A percentile compares a stretch with the other conserved stretches of the same genome.
Conservation (phyloP, 352 stramenopile species). For the Globisporangium okanoganense region DNA sequence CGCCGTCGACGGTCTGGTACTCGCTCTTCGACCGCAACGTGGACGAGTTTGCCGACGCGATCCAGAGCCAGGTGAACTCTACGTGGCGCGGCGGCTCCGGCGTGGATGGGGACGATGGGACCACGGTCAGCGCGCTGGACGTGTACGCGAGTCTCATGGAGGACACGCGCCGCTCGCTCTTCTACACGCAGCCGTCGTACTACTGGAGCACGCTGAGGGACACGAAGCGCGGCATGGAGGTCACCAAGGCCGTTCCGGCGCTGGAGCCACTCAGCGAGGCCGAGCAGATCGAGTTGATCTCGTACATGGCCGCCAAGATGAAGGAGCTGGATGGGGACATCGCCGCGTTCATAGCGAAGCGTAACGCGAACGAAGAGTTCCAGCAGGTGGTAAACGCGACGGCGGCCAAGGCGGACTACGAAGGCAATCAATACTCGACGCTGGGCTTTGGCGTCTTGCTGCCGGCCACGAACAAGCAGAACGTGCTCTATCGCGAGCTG, state of each 20-base stretch:
- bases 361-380: slow-evolving; percentile 30
- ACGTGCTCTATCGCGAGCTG: slow-evolving; percentile 54
- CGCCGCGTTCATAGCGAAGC: slow-evolving; percentile 24
- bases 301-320: slow-evolving; percentile 21
- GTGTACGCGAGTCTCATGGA: slow-evolving; percentile 34
- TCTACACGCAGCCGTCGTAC: slow-evolving; percentile 37
- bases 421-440: slow-evolving; percentile 49
- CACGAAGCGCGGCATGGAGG: slow-evolving; percentile 25
- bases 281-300: slow-evolving; percentile 33
- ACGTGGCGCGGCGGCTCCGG: slow-evolving; percentile 17
- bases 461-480: slow-evolving; percentile 45
- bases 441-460: slow-evolving; percentile 55
- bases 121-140: slow-evolving; percentile 13
- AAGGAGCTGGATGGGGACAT: slow-evolving; percentile 26
- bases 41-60: slow-evolving; percentile 53
- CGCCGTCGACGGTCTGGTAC: slow-evolving; percentile 62
- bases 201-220: slow-evolving; percentile 33
- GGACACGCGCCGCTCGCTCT: slow-evolving; percentile 18
- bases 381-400: slow-evolving; percentile 34
- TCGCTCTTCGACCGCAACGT: slow-evolving; percentile 40
- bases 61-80: slow-evolving; percentile 40
- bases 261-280: slow-evolving; percentile 27
- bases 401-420: slow-evolving; percentile 30
- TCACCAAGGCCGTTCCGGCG: slow-evolving; percentile 19
- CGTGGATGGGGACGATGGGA: neutral